Evolutionary conservation across 352 stramenopile genomes (phyloP).

Genomic region (Globisporangium paddicum): DNA sequence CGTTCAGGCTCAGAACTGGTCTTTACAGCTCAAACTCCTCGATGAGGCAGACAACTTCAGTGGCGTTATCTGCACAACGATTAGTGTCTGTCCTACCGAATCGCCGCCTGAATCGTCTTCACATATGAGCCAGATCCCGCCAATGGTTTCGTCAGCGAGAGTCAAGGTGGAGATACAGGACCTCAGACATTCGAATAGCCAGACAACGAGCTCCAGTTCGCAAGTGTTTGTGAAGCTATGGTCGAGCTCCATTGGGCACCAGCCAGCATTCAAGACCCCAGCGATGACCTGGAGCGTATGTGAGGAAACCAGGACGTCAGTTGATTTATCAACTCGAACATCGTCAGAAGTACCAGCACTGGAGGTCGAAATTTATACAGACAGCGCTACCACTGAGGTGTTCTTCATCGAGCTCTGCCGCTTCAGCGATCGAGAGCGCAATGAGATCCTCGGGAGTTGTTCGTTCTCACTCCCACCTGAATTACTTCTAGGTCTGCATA

Average conservation of each 20-base stretch:
- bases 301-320: not conserved
- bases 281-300: not conserved
- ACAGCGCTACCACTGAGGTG: not conserved
- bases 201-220: not conserved
- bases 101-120: not conserved
- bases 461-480: conserved; percentile 2
- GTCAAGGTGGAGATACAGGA: not conserved
- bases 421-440: conserved; percentile 10
- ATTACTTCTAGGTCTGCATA: not conserved
- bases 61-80: not conserved
- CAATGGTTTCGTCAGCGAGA: not conserved
- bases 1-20: not conserved
- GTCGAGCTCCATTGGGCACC: conserved; percentile 6
- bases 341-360: not conserved
- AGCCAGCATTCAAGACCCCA: not conserved
- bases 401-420: conserved; percentile 13
- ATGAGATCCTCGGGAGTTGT: conserved; percentile 3
- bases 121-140: not conserved
- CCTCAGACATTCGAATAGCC: not conserved
- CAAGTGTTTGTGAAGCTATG: conserved; percentile 10
- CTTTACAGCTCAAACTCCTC: conserved; percentile 3
- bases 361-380: not conserved
- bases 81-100: not conserved
- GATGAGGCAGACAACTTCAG: not conserved
- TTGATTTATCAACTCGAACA: not conserved